These are phyloP conservation scores for Vigna angularis DNA, from an alignment of 306 rosid species.

Conservation along the genomic window DNA sequence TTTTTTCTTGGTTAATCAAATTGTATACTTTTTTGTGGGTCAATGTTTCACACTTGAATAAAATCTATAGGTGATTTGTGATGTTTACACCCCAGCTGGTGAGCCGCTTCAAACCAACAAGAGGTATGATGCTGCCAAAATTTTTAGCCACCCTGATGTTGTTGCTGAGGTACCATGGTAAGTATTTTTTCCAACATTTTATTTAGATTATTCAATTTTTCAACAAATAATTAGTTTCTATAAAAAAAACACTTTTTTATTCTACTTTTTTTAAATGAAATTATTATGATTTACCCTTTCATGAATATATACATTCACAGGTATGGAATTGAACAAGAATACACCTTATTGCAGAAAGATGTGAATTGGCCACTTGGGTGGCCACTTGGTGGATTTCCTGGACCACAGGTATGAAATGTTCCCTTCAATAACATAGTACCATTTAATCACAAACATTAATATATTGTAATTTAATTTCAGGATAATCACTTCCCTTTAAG, in stretches of 20 bases:
- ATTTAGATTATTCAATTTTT: background rate
- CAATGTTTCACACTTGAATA: background rate
- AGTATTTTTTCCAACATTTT: background rate
- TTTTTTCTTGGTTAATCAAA: background rate
- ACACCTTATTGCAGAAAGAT: conserved; percentile 65
- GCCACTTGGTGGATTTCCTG: conserved; percentile 76
- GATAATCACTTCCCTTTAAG: background rate
- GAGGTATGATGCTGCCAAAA: conserved; percentile 64
- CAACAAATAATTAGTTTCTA: background rate
- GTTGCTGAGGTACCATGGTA: conserved; percentile 69
- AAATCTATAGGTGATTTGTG: conserved; percentile 61
- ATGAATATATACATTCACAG: conserved; percentile 41
- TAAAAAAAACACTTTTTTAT: background rate
- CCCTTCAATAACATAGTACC: background rate
- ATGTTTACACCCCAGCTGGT: conserved; percentile 69
- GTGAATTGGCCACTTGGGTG: conserved; percentile 72
- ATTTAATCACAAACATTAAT: background rate
- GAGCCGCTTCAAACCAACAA: conserved; percentile 70
- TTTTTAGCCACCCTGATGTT: conserved; percentile 65
- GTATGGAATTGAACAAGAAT: conserved; percentile 79
- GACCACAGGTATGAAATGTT: conserved; percentile 54
- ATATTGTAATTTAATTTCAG: background rate
- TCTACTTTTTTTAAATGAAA: background rate
- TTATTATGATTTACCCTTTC: background rate
- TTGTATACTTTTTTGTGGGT: background rate